Conservation (phyloP, 495 filamentous ascomycete species). For the Podospora bellae-mahoneyi region DNA sequence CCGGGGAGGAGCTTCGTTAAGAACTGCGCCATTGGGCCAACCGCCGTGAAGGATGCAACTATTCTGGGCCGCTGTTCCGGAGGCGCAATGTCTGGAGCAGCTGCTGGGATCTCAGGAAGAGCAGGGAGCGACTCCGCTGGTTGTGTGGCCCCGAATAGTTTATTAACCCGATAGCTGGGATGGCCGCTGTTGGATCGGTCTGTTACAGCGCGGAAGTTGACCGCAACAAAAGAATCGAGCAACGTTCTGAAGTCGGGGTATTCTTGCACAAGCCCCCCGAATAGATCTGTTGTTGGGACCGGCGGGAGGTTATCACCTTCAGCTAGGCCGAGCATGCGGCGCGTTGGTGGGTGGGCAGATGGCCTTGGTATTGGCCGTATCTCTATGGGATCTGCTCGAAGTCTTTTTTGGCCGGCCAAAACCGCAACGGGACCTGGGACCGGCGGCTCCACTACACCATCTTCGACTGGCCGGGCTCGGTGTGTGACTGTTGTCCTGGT, state of each 20-base stretch:
- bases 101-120: slow-evolving; percentile 23
- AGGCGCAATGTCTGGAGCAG: slow-evolving; percentile 21
- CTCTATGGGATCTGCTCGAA: too few species aligned
- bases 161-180: neutral
- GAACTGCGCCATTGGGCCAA: slow-evolving; percentile 43
- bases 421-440: too few species aligned
- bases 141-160: slow-evolving; percentile 9
- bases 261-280: neutral
- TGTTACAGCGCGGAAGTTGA: slow-evolving; percentile 26
- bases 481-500: too few species aligned
- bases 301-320: neutral
- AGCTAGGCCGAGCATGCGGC: too few species aligned
- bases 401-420: too few species aligned
- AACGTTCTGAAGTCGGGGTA: slow-evolving; percentile 28
- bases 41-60: slow-evolving; percentile 49
- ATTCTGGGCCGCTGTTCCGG: slow-evolving; percentile 36
- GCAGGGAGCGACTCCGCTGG: slow-evolving; percentile 1
- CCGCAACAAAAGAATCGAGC: slow-evolving; percentile 45
- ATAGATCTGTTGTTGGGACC: neutral
- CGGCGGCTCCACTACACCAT: too few species aligned
- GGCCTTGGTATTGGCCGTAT: too few species aligned
- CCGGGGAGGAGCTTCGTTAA: slow-evolving; percentile 51
- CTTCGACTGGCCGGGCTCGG: too few species aligned
- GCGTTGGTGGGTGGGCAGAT: too few species aligned
- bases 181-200: too few species aligned